These are phyloP conservation scores for Fusarium neocosmosporiellum DNA, from an alignment of 2,329 filamentous ascomycete genomes.

Conservation along the genomic window DNA sequence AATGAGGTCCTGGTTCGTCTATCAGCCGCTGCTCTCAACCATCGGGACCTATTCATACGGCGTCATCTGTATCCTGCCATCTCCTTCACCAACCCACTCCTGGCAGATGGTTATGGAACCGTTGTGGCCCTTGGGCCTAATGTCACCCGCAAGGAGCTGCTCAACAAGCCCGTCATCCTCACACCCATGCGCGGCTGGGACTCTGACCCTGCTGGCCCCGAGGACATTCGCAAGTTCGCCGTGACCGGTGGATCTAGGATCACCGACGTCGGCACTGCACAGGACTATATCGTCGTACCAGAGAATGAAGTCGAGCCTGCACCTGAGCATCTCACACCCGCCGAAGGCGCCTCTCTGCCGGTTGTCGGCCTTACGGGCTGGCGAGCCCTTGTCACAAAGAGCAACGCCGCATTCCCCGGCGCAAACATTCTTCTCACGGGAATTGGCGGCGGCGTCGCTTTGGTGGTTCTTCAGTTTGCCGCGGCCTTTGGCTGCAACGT, in stretches of 20 bases:
- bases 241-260: slow-evolving; percentile 77
- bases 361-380: slow-evolving; percentile 89
- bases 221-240: slow-evolving; percentile 67
- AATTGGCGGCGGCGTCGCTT: slow-evolving; percentile 91
- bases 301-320: slow-evolving; percentile 80
- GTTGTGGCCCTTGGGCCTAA: slow-evolving; percentile 73
- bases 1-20: slow-evolving; percentile 80
- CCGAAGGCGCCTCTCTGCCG: slow-evolving; percentile 85
- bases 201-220: slow-evolving; percentile 76
- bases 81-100: slow-evolving; percentile 80
- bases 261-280: slow-evolving; percentile 73
- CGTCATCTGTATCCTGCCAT: slow-evolving; percentile 91
- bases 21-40: slow-evolving; percentile 86
- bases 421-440: slow-evolving; percentile 87
- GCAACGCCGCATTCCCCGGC: slow-evolving; percentile 69
- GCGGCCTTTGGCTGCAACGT: slow-evolving; percentile 79
- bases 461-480: slow-evolving; percentile 84
- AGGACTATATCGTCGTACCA: slow-evolving; percentile 77
- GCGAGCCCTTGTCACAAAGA: slow-evolving; percentile 87
- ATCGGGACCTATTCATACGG: slow-evolving; percentile 94
- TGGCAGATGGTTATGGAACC: slow-evolving; percentile 84
- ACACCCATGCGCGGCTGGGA: slow-evolving; percentile 85
- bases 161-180: slow-evolving; percentile 78
- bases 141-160: slow-evolving; percentile 52
- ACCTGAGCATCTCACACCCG: slow-evolving; percentile 76